A percentile compares a stretch with the other conserved stretches of the same genome.
phyloP scores from a whole-genome alignment of 192 early-diverging fungal species.

The Linnemannia elongata region DNA sequence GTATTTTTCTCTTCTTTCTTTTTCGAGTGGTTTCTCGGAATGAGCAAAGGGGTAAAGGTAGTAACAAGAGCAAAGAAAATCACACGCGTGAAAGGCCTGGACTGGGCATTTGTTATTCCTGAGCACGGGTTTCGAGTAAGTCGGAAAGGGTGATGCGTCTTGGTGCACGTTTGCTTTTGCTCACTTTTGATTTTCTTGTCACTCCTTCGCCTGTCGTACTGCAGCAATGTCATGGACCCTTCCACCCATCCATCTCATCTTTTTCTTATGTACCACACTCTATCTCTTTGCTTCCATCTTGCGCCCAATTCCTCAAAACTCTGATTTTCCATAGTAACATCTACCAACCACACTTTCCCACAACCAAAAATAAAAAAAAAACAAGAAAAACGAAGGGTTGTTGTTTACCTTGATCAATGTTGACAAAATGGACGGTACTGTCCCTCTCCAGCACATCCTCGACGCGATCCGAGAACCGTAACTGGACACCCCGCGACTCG shows the following conservation, averaged over 20 bases:
- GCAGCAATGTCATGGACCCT: too few species aligned
- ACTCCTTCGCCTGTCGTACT: neutral
- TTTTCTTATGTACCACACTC: too few species aligned
- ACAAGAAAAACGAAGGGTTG: neutral
- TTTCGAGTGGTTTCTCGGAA: neutral
- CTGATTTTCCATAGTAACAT: neutral
- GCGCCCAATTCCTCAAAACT: neutral
- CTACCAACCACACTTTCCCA: neutral
- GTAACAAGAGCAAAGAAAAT: neutral
- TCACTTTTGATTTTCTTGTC: too few species aligned
- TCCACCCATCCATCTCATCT: too few species aligned
- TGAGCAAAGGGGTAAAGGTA: neutral
- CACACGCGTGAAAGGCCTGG: neutral
- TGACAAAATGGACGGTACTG: conserved; percentile 68
- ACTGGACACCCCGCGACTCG: conserved; percentile 53
- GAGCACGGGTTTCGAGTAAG: too few species aligned
- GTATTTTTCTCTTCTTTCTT: neutral
- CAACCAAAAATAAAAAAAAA: neutral
- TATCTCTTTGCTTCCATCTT: neutral
- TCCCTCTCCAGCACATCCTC: conserved; percentile 65
- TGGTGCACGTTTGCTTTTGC: too few species aligned
- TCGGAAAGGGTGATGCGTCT: too few species aligned
- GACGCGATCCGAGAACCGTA: conserved; percentile 66
- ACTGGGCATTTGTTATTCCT: too few species aligned
- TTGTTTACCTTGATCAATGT: conserved; percentile 59